Evolutionary conservation across 2,329 filamentous ascomycete species (phyloP), one percentile per base, ranked within the genome.

Genomic region (Fusarium tuaranense): DNA sequence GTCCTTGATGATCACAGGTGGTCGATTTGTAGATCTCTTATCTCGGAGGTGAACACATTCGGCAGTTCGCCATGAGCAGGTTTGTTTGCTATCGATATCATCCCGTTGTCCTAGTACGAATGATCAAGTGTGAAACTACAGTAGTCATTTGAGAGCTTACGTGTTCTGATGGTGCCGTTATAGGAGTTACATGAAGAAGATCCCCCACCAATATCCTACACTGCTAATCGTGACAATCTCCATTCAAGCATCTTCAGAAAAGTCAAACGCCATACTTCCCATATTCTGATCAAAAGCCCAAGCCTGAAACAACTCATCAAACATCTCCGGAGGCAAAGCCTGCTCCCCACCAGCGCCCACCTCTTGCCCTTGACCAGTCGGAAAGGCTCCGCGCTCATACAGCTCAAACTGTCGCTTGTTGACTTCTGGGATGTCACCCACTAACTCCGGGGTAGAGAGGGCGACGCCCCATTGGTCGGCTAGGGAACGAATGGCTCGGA

Each of bases 271-370:
- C 18, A 69, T 57, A 16, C 59, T 66, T 3, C 63, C 63, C 38
- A 75, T 63, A 18, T 67, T 70, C 22, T 73, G 70, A 1, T 75
- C 72, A 34, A 75, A 75, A 9, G 69, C 63, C 73, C 72, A 75
- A 18, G 69, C 65, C 12, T 72, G 60, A 20, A 75, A 75, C 1
- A 75, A 63, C 4, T 75, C 72, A 27, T 75, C 72, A 27, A 75
- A 68, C 53, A 62, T 58, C 41, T 70, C 68, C 0, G 48, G 44
- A 4, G 72, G 68, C 38, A 51, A 68, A 27, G 46, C 22, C 8
- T 62, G 66, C 12, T 67, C 64, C n/a, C 48, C 22, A 2, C 27
- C 63, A 18, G 36, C 1, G 12, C 34, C 59, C 9, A 32, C 12
- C 12, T 18, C 48, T 0, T 36, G 8, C 5, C 36, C 25, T 4